Evolutionary conservation across 2,329 filamentous ascomycete species (phyloP).

Genomic region (Xylariaceae sp.): DNA sequence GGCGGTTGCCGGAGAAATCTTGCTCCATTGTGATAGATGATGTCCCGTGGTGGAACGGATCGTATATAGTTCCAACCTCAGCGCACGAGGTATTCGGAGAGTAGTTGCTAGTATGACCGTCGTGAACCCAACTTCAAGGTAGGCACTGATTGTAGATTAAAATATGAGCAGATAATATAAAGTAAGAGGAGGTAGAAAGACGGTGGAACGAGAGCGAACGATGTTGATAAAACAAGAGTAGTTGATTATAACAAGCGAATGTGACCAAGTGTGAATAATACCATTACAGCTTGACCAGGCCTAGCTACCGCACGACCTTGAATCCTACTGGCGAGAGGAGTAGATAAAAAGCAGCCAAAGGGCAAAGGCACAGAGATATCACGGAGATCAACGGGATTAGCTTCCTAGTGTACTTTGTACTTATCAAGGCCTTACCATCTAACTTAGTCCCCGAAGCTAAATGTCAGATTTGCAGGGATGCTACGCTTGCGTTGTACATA

Average conservation of each 20-base stretch:
- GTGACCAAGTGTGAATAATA: neutral
- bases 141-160: neutral
- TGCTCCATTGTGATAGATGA: conserved; percentile 25
- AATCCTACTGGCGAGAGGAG: neutral
- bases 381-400: neutral
- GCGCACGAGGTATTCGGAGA: no score
- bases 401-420: neutral
- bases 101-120: no score
- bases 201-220: neutral
- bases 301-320: neutral
- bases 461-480: neutral
- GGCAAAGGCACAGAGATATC: neutral
- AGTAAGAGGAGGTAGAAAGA: neutral
- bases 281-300: neutral
- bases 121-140: neutral
- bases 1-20: conserved; percentile 26
- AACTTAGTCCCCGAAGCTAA: neutral
- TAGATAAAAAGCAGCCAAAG: neutral
- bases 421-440: neutral
- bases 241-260: neutral
- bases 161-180: neutral
- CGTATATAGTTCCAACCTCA: neutral
- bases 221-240: neutral
- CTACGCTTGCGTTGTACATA: no score
- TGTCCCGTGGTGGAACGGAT: neutral